phyloP scores from a whole-genome alignment of 495 filamentous ascomycete genomes.

The Hypoxylon lienhwacheense region DNA sequence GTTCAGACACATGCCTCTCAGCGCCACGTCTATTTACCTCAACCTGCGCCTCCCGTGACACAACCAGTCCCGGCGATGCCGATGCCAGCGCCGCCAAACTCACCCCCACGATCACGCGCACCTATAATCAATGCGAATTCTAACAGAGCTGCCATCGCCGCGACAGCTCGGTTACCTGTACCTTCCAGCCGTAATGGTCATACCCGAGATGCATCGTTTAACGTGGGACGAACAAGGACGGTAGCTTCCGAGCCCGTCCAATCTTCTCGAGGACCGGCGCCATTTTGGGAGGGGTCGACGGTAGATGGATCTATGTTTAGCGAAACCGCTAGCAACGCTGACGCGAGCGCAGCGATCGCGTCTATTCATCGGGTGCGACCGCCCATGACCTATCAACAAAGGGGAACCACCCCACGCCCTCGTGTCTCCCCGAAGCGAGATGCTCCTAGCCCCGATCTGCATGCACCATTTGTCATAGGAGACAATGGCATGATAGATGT shows the following conservation, averaged over 20 bases:
- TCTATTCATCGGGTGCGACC: constrained; percentile 31
- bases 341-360: constrained; percentile 27
- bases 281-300: constrained; percentile 41
- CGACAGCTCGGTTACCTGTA: constrained; percentile 28
- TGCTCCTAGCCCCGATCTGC: constrained; percentile 16
- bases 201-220: constrained; percentile 31
- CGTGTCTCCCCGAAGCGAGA: constrained; percentile 20
- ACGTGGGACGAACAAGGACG: constrained; percentile 21
- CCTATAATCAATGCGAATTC: constrained; percentile 39
- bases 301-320: constrained; percentile 40
- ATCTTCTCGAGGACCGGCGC: constrained; percentile 24
- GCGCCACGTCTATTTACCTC: constrained; percentile 37
- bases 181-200: constrained; percentile 28
- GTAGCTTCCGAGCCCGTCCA: constrained; percentile 34
- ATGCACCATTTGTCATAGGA: constrained; percentile 36
- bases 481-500: constrained; percentile 36
- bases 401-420: constrained; percentile 33
- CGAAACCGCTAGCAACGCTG: constrained; percentile 38
- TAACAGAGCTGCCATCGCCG: constrained; percentile 25
- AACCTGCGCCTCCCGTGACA: constrained; percentile 21
- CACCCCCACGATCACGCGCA: constrained; percentile 37
- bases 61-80: constrained; percentile 18
- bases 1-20: constrained; percentile 21
- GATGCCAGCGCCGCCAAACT: constrained; percentile 18
- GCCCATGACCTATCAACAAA: constrained; percentile 22